These are phyloP conservation scores for Candida schatavii DNA, from an alignment of 805 yeast species.

Conservation along the genomic window DNA sequence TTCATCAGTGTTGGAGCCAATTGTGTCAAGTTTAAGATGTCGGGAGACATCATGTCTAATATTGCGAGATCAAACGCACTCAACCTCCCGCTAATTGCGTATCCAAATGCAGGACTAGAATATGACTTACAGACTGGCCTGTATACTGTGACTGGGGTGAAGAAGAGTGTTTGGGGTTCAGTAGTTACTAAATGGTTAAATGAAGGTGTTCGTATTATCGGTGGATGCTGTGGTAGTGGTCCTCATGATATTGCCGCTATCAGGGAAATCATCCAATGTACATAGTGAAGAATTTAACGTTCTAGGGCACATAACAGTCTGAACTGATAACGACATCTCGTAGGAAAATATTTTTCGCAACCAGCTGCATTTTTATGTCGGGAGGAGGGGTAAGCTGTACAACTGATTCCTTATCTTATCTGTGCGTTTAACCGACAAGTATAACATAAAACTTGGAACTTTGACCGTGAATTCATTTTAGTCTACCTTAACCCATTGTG, in stretches of 20 bases:
- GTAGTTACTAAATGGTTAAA: conserved; percentile 39
- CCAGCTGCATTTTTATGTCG: too few species aligned
- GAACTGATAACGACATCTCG: too few species aligned
- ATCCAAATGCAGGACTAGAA: conserved; percentile 76
- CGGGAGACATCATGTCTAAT: conserved; percentile 38
- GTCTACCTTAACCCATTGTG: too few species aligned
- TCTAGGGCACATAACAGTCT: too few species aligned
- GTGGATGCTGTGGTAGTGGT: conserved; percentile 75
- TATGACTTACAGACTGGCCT: conserved; percentile 48
- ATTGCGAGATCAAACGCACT: conserved; percentile 18
- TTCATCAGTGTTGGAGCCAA: conserved; percentile 63
- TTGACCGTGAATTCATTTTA: too few species aligned
- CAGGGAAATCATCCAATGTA: background rate
- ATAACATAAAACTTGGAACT: too few species aligned
- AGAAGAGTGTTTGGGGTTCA: conserved; percentile 31
- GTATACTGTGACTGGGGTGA: conserved; percentile 16
- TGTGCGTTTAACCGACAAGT: too few species aligned
- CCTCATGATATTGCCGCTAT: conserved; percentile 31
- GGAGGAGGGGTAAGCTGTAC: too few species aligned
- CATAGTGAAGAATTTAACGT: too few species aligned
- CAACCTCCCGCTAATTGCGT: conserved; percentile 47
- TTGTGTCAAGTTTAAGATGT: conserved; percentile 52
- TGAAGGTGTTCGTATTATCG: conserved; percentile 49
- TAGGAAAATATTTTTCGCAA: too few species aligned
- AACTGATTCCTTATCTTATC: too few species aligned